Conservation (phyloP, 345 rosid genomes). For the Euclidium syriacum region DNA sequence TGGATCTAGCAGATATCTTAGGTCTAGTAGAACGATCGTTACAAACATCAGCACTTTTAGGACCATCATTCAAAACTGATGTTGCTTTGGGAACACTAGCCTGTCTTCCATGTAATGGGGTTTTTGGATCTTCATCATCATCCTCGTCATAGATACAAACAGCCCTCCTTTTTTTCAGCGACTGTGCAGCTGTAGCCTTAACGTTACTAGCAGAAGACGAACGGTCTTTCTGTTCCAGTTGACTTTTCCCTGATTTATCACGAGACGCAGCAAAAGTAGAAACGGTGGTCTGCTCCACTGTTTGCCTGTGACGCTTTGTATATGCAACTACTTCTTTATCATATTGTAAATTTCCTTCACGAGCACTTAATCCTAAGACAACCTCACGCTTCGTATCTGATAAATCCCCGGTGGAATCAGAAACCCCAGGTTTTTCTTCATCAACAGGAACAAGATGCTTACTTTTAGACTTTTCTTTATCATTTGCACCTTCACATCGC, state of each 20-base stretch:
- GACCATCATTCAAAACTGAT: conserved; percentile 29
- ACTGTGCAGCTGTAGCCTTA: conserved; percentile 38
- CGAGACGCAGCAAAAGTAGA: conserved; percentile 39
- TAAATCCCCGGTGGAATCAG: conserved; percentile 19
- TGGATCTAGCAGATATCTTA: conserved; percentile 32
- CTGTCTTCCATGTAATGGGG: conserved; percentile 80
- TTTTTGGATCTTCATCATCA: conserved; percentile 68
- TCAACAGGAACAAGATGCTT: conserved; percentile 26
- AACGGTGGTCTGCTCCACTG: conserved; percentile 51
- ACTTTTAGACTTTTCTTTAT: conserved; percentile 19
- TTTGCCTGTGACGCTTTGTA: conserved; percentile 54
- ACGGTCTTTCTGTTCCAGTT: conserved; percentile 38
- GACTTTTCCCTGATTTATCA: conserved; percentile 43
- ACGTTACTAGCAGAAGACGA: conserved; percentile 22
- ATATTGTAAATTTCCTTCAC: conserved; percentile 33
- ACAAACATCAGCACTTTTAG: conserved; percentile 28
- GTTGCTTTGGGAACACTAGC: conserved; percentile 32
- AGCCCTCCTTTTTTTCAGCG: conserved; percentile 68
- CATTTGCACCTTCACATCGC: conserved; percentile 38
- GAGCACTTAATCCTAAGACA: conserved; percentile 44
- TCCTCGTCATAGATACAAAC: conserved; percentile 74
- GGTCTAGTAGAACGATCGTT: conserved; percentile 28
- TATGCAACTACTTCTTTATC: conserved; percentile 64
- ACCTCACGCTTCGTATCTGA: conserved; percentile 32
- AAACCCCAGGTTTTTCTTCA: conserved; percentile 25